These are phyloP conservation scores for Malbranchea cinnamomea DNA, from an alignment of 2,329 filamentous ascomycete genomes.

Conservation along the genomic window DNA sequence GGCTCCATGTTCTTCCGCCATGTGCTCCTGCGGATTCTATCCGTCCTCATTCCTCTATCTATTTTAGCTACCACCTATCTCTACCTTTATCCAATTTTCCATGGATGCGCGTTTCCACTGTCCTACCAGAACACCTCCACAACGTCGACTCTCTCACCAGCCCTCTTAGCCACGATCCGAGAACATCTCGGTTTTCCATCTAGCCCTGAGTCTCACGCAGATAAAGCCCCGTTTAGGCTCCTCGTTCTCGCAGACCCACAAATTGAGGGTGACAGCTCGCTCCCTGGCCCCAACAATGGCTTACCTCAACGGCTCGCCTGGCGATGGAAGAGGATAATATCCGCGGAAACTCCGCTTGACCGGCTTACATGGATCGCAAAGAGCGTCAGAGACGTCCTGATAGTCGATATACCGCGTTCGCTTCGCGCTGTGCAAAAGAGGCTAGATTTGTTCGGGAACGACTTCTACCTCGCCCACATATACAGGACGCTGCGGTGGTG, in stretches of 20 bases:
- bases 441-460: slow-evolving; percentile 82
- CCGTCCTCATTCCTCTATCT: slow-evolving; percentile 48
- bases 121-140: slow-evolving; percentile 17
- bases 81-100: slow-evolving; percentile 74
- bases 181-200: slow-evolving; percentile 19
- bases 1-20: slow-evolving; percentile 36
- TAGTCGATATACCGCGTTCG: slow-evolving; percentile 54
- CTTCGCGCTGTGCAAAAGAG: slow-evolving; percentile 58
- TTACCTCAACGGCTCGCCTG: slow-evolving; percentile 26
- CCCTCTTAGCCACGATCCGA: slow-evolving; percentile 21
- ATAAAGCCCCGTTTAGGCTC: slow-evolving; percentile 62
- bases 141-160: slow-evolving; percentile 8
- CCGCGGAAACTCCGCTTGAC: slow-evolving; percentile 5
- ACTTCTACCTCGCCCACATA: slow-evolving; percentile 86
- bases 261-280: slow-evolving; percentile 78
- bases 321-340: slow-evolving; percentile 20
- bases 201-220: slow-evolving; percentile 10
- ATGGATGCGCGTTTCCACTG: slow-evolving; percentile 64
- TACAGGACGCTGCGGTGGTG: slow-evolving; percentile 76
- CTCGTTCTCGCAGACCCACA: slow-evolving; percentile 85
- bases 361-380: slow-evolving; percentile 10
- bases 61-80: slow-evolving; percentile 60
- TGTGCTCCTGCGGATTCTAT: slow-evolving; percentile 31
- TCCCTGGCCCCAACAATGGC: slow-evolving; percentile 40
- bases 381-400: slow-evolving; percentile 28